Base-by-base conservation (phyloP, 2,329 filamentous ascomycete genomes). In the Cytospora leucostoma region DNA sequence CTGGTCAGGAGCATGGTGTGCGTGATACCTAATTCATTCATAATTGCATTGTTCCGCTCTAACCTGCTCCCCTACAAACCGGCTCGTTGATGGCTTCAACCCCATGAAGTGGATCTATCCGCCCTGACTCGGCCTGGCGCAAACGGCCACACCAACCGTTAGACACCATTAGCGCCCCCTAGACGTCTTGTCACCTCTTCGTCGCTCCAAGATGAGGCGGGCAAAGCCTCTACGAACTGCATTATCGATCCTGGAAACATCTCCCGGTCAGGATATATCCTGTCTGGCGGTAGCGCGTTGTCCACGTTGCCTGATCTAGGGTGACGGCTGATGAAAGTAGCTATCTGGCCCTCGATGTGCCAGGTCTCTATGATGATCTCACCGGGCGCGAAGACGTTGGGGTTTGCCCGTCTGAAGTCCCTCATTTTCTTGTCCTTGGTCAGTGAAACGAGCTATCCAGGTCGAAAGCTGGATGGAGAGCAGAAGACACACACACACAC, bases 221-320 rank as follows among this genome's bases (percentile, higher is more conserved):
- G 56, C 33, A 61, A 19, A 8, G 62, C 21, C 51, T 38, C 13
- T 32, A 65, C 56, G 21, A 66, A 66, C 34, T 65, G 47, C 62
- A 66, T 57, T 10, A 66, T 62, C 2, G 65, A 66, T 6, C 65
- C 65, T 11, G 65, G 65, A 35, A 64, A 66, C 53, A 66, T 62
- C 47, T 65, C 63, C 32, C 32, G 40, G 53, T 66, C 59, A 2
- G 65, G 65, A 27, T 65, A 66, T 8, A 5, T 50, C 52, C 62
- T 59, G 37, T 47, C 8, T 12, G 27, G 59, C 34, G 38, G 59
- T 37, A 40, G 7, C 3, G 19, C 13, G 13, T 2, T 1, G 8
- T 56, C 37, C 10, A 32, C 17, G 35, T 17, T 7, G 32, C n/a
- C 8, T 12, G 7, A n/a, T n/a, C n/a, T 7, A 4, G 34, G 32